Conservation (phyloP, 2,329 filamentous ascomycete species). For the Aspergillus brunneoviolaceus region DNA sequence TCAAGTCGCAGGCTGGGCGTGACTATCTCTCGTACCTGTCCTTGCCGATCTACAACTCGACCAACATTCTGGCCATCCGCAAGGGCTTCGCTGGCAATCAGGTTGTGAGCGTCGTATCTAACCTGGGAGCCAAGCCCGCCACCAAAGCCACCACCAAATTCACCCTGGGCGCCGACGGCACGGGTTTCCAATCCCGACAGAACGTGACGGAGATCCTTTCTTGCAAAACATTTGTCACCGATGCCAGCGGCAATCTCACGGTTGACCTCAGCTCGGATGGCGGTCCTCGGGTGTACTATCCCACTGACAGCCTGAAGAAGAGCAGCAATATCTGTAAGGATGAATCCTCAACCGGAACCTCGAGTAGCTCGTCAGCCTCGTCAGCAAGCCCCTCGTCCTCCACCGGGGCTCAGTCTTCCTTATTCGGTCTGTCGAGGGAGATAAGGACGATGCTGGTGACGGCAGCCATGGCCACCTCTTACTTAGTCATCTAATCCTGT, state of each 20-base stretch:
- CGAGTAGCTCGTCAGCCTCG: conserved; percentile 2
- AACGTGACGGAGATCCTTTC: conserved; percentile 6
- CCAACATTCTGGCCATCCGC: conserved; percentile 45
- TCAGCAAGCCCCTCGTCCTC: neutral
- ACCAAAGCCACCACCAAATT: conserved; percentile 5
- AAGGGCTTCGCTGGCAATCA: conserved; percentile 41
- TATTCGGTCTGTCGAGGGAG: neutral
- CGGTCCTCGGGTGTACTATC: conserved; percentile 8
- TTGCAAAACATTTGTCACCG: conserved; percentile 4
- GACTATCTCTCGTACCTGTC: conserved; percentile 16
- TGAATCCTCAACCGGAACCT: neutral
- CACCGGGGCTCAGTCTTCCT: neutral
- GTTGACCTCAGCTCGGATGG: conserved; percentile 8
- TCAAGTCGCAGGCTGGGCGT: conserved; percentile 21
- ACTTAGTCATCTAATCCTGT: neutral
- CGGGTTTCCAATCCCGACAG: conserved; percentile 3
- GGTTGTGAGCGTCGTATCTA: conserved; percentile 41
- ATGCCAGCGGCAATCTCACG: neutral
- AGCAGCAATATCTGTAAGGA: conserved; percentile 1
- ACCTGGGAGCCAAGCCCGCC: conserved; percentile 33
- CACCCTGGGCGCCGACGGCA: conserved; percentile 1
- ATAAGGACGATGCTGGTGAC: conserved; percentile 1
- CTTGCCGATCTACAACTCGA: conserved; percentile 43
- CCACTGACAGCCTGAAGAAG: conserved; percentile 2
- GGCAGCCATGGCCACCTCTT: conserved; percentile 2